Conservation (phyloP, 257 asterid genomes). For the Prunella vulgaris region DNA sequence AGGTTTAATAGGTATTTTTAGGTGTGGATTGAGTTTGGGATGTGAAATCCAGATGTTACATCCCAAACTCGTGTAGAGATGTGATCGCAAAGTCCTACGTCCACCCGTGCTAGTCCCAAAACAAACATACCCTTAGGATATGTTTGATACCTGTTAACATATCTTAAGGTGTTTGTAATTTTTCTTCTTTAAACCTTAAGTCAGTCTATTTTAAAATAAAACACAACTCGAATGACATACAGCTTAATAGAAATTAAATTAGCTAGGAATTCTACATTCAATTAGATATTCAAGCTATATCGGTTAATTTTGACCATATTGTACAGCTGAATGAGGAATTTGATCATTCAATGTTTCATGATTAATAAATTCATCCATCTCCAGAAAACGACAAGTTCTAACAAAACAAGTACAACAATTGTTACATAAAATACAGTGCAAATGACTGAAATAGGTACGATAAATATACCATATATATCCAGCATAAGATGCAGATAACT, state of each 20-base stretch:
- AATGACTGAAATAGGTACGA: constrained; percentile 26
- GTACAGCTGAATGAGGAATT: neutral
- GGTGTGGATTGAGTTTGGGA: no score
- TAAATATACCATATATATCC: constrained; percentile 76
- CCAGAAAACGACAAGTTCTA: neutral
- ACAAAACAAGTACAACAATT: neutral
- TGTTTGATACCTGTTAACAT: neutral
- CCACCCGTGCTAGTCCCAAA: no score
- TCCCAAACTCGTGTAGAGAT: no score
- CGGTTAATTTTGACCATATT: neutral
- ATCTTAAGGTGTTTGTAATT: neutral
- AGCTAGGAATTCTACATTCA: neutral
- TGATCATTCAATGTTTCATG: neutral
- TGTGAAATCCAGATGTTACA: no score
- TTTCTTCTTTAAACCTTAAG: neutral
- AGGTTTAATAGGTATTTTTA: no score
- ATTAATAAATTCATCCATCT: neutral
- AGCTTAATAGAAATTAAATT: neutral
- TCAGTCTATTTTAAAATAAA: neutral
- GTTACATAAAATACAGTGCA: constrained; percentile 72
- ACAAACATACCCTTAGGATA: no score
- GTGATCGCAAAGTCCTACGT: no score
- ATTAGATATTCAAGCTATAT: neutral
- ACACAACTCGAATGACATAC: neutral
- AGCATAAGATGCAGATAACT: constrained; percentile 62